phyloP scores from a whole-genome alignment of 345 rosid species.

The Sisymbrium irio region DNA sequence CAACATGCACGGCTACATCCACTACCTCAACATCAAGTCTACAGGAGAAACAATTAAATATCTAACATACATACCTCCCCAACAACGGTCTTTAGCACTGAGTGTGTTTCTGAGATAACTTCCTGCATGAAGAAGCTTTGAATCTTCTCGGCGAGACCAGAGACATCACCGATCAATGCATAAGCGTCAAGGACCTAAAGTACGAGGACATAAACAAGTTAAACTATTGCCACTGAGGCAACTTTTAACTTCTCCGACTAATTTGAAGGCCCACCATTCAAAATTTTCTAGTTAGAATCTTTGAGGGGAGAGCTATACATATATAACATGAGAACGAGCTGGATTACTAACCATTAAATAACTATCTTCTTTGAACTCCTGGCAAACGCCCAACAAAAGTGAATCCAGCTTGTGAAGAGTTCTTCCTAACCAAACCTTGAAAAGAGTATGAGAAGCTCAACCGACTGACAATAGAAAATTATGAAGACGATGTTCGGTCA shows the following conservation, averaged over 20 bases:
- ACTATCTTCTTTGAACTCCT: conserved; percentile 83
- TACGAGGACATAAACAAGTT: conserved; percentile 19
- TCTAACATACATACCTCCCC: conserved; percentile 60
- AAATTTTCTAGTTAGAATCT: neutral
- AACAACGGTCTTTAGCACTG: conserved; percentile 66
- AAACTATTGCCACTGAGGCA: conserved; percentile 18
- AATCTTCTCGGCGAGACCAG: conserved; percentile 98
- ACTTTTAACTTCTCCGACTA: neutral
- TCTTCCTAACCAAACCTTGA: conserved; percentile 94
- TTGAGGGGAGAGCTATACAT: conserved; percentile 11
- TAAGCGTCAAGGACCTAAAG: conserved; percentile 93
- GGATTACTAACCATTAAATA: conserved; percentile 75
- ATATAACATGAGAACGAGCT: conserved; percentile 18
- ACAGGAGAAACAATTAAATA: conserved; percentile 1
- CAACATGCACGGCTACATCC: conserved; percentile 13
- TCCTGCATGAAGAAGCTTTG: conserved; percentile 99
- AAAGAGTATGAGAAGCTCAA: conserved; percentile 28
- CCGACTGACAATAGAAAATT: neutral
- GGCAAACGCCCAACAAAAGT: conserved; percentile 89
- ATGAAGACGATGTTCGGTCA: conserved; percentile 12
- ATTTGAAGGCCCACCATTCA: neutral
- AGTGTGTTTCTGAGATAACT: conserved; percentile 88
- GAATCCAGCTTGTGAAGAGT: conserved; percentile 97
- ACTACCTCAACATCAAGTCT: conserved; percentile 21
- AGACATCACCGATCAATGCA: conserved; percentile 93